A percentile compares a stretch with the other conserved stretches of the same genome.
Conservation (phyloP, 2,329 filamentous ascomycete genomes). For the Gnomoniopsis sp. region DNA sequence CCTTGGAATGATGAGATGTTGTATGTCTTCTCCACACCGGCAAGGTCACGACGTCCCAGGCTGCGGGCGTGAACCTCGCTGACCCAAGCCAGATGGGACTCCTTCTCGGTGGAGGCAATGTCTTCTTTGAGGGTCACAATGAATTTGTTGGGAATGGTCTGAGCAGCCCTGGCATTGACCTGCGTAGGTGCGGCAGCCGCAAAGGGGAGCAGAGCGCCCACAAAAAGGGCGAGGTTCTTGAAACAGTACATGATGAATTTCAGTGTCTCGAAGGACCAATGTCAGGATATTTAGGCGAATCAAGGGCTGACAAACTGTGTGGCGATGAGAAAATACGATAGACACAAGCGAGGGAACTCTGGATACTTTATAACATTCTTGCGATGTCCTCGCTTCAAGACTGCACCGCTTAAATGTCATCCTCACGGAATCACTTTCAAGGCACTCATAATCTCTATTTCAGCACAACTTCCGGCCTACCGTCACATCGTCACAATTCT, state of each 20-base stretch:
- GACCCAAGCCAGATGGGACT: neutral
- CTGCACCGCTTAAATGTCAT: neutral
- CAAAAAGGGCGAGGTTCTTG: neutral
- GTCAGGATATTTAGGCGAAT: neutral
- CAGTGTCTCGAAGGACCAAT: neutral
- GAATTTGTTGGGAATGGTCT: neutral
- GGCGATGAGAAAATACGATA: neutral
- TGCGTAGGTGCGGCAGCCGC: neutral
- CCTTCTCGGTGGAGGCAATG: neutral
- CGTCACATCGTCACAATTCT: neutral
- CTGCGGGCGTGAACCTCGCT: neutral
- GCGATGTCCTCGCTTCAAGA: neutral
- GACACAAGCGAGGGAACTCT: neutral
- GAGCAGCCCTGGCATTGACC: neutral
- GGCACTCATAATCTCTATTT: neutral
- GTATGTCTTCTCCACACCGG: slow-evolving; percentile 10
- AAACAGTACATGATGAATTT: neutral
- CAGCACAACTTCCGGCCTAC: neutral
- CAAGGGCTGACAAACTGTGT: neutral
- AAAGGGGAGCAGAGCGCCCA: neutral
- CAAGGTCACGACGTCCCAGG: neutral
- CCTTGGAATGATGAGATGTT: slow-evolving; percentile 12
- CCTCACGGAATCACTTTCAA: neutral
- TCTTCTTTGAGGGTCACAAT: neutral
- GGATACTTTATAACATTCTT: neutral